Evolutionary conservation across 768 basidiomycete genomes (phyloP).

Genomic region (Phlegmacium glaucopus): DNA sequence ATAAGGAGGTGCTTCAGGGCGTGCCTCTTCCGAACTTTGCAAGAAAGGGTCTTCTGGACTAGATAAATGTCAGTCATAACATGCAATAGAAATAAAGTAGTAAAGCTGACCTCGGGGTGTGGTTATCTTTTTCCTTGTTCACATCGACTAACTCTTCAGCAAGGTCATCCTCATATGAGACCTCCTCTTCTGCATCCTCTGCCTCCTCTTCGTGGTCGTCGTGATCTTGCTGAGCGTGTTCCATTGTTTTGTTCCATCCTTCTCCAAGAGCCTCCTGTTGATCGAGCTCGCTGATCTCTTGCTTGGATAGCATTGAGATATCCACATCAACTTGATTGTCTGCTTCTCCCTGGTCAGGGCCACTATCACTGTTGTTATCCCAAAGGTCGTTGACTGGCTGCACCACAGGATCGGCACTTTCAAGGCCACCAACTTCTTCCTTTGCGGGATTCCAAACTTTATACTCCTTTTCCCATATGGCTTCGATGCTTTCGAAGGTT

Average conservation of each 20-base stretch:
- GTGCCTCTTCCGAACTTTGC: neutral
- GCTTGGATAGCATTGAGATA: slow-evolving; percentile 45
- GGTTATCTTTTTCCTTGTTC: slow-evolving; percentile 4
- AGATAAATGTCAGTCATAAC: neutral
- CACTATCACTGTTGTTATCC: slow-evolving; percentile 15
- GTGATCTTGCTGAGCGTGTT: neutral
- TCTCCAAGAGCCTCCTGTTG: slow-evolving; percentile 17
- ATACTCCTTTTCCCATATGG: slow-evolving; percentile 69
- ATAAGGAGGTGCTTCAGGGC: slow-evolving; percentile 4
- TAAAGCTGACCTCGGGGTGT: too few relatives aligned
- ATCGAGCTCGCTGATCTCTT: slow-evolving; percentile 37
- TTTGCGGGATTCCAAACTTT: slow-evolving; percentile 54
- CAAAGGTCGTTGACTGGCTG: slow-evolving; percentile 7
- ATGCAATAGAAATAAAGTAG: neutral
- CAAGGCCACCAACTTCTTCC: slow-evolving; percentile 9
- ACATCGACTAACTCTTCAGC: slow-evolving; percentile 10
- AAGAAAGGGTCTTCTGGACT: slow-evolving; percentile 5
- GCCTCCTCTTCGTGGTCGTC: slow-evolving; percentile 22
- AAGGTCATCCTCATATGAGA: slow-evolving; percentile 16
- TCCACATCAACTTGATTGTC: slow-evolving; percentile 44
- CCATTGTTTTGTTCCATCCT: slow-evolving; percentile 6
- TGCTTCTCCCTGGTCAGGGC: slow-evolving; percentile 11
- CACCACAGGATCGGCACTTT: slow-evolving; percentile 12
- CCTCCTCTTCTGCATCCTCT: slow-evolving; percentile 10
- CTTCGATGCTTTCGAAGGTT: slow-evolving; percentile 87